These are phyloP conservation scores for Drosera spatulata DNA, from an alignment of 179 eudicot species.

Conservation along the genomic window DNA sequence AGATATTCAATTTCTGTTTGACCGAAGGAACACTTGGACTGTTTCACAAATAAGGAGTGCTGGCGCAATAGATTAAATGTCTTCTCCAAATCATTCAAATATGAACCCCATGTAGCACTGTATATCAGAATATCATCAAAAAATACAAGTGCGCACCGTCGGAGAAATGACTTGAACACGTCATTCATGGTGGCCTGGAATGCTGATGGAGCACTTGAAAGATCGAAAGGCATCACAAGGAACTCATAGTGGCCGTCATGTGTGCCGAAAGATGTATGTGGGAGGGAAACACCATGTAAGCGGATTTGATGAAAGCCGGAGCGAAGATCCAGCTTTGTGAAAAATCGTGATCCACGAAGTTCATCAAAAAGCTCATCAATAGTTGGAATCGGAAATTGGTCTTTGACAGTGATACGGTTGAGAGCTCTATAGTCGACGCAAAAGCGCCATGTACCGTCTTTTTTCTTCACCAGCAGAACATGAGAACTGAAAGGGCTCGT, in stretches of 20 bases:
- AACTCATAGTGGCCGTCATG: no score
- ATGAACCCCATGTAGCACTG: background rate
- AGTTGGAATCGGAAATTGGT: background rate
- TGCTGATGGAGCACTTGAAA: no score
- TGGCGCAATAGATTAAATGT: background rate
- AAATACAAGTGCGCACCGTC: background rate
- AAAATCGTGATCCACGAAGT: background rate
- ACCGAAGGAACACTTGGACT: background rate
- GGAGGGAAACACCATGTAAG: background rate
- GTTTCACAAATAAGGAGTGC: background rate
- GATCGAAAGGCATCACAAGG: no score
- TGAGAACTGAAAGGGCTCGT: background rate
- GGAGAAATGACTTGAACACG: background rate
- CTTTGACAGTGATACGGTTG: background rate
- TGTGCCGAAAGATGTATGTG: no score
- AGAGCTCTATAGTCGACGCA: no score
- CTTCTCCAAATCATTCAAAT: background rate
- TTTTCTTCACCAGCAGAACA: background rate
- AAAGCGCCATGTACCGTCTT: no score
- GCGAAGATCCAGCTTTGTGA: background rate
- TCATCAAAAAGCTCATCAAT: background rate
- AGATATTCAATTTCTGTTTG: background rate
- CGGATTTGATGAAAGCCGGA: background rate
- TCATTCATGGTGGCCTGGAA: no score
- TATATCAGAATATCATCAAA: background rate